Evolutionary conservation across 306 rosid species (phyloP).

Genomic region (Prunus kanzakura): DNA sequence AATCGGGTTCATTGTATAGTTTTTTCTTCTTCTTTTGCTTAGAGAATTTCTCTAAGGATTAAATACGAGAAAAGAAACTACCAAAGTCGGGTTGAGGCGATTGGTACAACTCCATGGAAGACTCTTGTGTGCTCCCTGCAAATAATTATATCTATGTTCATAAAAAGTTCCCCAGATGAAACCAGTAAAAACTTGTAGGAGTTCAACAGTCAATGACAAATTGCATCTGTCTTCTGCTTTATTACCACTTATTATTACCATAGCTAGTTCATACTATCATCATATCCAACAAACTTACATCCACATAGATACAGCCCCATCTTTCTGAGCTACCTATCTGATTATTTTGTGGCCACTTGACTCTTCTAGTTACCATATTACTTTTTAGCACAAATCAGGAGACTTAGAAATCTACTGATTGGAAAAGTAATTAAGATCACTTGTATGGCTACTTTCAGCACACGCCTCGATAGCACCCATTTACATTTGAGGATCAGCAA

Average conservation of each 20-base stretch:
- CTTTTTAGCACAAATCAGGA: background rate
- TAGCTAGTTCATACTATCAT: background rate
- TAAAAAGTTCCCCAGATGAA: background rate
- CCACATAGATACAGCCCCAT: background rate
- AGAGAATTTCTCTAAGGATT: background rate
- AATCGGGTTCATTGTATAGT: background rate
- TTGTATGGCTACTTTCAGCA: background rate
- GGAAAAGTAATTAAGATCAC: background rate
- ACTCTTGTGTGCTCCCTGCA: slow-evolving; percentile 61
- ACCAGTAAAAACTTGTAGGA: background rate
- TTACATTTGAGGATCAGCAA: no score
- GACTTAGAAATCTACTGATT: background rate
- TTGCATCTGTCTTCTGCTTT: background rate
- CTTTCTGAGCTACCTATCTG: background rate
- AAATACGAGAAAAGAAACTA: slow-evolving; percentile 16
- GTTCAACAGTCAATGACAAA: background rate
- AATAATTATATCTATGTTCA: slow-evolving; percentile 4
- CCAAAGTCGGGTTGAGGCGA: slow-evolving; percentile 79
- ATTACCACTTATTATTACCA: background rate
- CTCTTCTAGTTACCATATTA: background rate
- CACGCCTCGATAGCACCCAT: background rate
- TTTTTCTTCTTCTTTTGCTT: background rate
- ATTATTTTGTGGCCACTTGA: background rate
- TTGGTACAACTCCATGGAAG: slow-evolving; percentile 67
- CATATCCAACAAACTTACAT: background rate